phyloP scores from a whole-genome alignment of 495 filamentous ascomycete genomes.

The Bacidia gigantensis region DNA sequence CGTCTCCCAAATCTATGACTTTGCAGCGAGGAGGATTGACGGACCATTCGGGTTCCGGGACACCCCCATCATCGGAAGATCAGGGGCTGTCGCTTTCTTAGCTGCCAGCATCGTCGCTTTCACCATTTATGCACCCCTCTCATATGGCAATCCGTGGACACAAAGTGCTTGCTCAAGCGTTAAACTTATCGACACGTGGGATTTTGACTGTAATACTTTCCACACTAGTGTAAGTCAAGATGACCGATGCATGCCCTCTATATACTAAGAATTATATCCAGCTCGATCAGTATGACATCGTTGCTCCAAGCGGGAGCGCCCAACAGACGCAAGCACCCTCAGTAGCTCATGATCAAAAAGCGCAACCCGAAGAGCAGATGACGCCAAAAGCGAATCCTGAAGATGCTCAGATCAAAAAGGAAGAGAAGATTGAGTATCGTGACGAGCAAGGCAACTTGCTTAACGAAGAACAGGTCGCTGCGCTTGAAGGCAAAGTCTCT shows the following conservation, averaged over 20 bases:
- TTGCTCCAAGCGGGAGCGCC: slow-evolving; percentile 14
- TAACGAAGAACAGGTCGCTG: slow-evolving; percentile 67
- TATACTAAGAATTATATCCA: neutral
- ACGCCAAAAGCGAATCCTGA: slow-evolving; percentile 27
- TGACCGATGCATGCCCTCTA: slow-evolving; percentile 1
- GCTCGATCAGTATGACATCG: slow-evolving; percentile 15
- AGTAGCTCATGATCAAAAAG: slow-evolving; percentile 14
- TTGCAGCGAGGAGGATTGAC: slow-evolving; percentile 53
- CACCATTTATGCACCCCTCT: slow-evolving; percentile 67
- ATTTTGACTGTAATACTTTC: slow-evolving; percentile 95
- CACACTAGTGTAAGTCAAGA: slow-evolving; percentile 72
- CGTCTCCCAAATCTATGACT: slow-evolving; percentile 81
- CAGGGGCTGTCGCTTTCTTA: slow-evolving; percentile 55
- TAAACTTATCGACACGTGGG: slow-evolving; percentile 81
- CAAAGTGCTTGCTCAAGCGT: slow-evolving; percentile 68
- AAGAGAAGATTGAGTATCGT: slow-evolving; percentile 86
- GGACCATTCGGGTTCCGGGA: slow-evolving; percentile 50
- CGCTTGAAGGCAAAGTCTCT: slow-evolving; percentile 74
- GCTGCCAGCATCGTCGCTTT: slow-evolving; percentile 62
- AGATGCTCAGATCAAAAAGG: slow-evolving; percentile 45
- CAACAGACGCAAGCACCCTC: slow-evolving; percentile 18
- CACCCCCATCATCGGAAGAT: slow-evolving; percentile 58
- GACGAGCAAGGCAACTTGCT: slow-evolving; percentile 88
- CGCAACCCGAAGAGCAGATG: slow-evolving; percentile 26
- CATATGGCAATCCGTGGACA: slow-evolving; percentile 93